Percentiles rank a stretch among this genome's conserved stretches.
Evolutionary conservation across 495 filamentous ascomycete genomes (phyloP).

Genomic region (Penicillium coprophilum): DNA sequence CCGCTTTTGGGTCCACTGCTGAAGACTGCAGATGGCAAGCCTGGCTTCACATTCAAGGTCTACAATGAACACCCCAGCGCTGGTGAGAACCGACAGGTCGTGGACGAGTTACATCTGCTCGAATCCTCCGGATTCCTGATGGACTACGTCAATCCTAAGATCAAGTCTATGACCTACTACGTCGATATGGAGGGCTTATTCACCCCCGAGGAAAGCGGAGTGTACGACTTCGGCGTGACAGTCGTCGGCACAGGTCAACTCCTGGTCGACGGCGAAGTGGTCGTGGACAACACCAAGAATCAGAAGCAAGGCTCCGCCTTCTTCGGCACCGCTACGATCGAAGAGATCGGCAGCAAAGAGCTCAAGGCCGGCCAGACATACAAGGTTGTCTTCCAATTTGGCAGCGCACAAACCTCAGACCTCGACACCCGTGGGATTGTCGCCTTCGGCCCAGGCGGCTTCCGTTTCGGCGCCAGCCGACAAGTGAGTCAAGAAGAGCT

Average conservation of each 20-base stretch:
- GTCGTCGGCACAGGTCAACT: slow-evolving; percentile 72
- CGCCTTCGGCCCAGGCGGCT: slow-evolving; percentile 66
- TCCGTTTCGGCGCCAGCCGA: slow-evolving; percentile 73
- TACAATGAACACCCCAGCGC: slow-evolving; percentile 55
- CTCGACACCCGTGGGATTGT: slow-evolving; percentile 52
- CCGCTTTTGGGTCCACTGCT: slow-evolving; percentile 53
- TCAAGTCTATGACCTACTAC: slow-evolving; percentile 55
- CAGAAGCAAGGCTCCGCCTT: slow-evolving; percentile 62
- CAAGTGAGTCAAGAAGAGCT: slow-evolving; percentile 66
- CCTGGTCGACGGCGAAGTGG: slow-evolving; percentile 64
- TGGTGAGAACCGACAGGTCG: slow-evolving; percentile 42
- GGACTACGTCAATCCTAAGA: slow-evolving; percentile 61
- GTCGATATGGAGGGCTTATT: slow-evolving; percentile 61
- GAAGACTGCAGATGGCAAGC: slow-evolving; percentile 48
- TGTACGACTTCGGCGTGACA: slow-evolving; percentile 74
- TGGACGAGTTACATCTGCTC: slow-evolving; percentile 55
- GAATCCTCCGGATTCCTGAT: slow-evolving; percentile 58
- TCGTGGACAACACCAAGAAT: slow-evolving; percentile 67
- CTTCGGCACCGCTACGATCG: slow-evolving; percentile 59
- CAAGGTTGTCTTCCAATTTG: slow-evolving; percentile 62
- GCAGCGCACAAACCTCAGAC: slow-evolving; percentile 61
- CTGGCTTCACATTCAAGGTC: slow-evolving; percentile 58
- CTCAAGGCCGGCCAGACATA: slow-evolving; percentile 62
- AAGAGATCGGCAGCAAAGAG: slow-evolving; percentile 56
- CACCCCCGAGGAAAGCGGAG: slow-evolving; percentile 59